Percentiles rank a stretch among this genome's conserved stretches.
Evolutionary conservation across 306 rosid species (phyloP).

Genomic region (Cucurbita maxima): DNA sequence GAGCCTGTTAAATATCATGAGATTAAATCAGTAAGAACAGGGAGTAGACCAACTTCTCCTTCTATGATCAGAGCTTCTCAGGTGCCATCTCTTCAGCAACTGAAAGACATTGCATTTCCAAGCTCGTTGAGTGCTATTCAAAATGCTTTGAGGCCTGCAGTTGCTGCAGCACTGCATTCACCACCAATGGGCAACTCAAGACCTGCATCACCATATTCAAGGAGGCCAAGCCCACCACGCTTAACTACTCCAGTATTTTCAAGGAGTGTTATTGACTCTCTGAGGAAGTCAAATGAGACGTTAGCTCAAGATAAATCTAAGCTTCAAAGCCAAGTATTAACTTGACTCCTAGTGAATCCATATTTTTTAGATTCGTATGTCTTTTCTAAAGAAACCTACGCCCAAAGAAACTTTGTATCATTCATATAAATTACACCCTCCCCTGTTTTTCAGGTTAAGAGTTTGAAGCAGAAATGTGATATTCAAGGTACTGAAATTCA

Average conservation of each 20-base stretch:
- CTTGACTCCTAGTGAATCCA: conserved; percentile 8
- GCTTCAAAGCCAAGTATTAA: conserved; percentile 48
- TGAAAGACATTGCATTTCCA: conserved; percentile 68
- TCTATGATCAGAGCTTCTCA: conserved; percentile 45
- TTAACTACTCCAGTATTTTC: conserved; percentile 58
- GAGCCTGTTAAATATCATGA: conserved; percentile 52
- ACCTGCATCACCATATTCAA: conserved; percentile 47
- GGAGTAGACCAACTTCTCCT: conserved; percentile 27
- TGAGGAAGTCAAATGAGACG: conserved; percentile 52
- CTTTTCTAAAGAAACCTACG: not conserved
- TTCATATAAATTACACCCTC: conserved; percentile 7
- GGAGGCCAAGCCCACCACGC: conserved; percentile 76
- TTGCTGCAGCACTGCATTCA: conserved; percentile 19
- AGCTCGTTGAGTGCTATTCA: conserved; percentile 46
- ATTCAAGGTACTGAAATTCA: conserved; percentile 48
- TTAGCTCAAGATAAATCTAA: conserved; percentile 56
- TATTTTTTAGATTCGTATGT: not conserved
- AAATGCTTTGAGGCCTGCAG: conserved; percentile 30
- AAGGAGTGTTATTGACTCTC: conserved; percentile 63
- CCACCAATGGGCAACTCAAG: conserved; percentile 24
- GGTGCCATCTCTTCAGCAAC: conserved; percentile 38
- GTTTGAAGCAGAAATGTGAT: conserved; percentile 40
- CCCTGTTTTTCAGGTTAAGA: conserved; percentile 33
- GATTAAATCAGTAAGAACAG: conserved; percentile 29
- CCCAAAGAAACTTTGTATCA: not conserved